Evolutionary conservation across 1,139 yeast genomes (phyloP), one percentile per base, ranked within the genome.

Genomic region (Yamadazyma taylorii): DNA sequence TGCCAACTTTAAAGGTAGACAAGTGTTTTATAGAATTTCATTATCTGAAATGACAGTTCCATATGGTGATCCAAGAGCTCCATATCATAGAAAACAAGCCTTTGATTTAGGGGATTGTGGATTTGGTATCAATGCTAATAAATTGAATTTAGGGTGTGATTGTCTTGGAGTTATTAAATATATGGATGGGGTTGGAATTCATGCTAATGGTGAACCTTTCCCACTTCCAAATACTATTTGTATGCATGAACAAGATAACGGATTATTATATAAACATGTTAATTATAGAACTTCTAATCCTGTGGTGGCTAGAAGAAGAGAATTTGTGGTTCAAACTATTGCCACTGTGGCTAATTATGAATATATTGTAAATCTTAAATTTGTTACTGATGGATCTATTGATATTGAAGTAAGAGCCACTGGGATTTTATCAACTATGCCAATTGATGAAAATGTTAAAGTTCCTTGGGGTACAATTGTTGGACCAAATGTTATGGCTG

Each of bases 41-140:
- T 70, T 86, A 49, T 79, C 87, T 34, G 96, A 87, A 66, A 87
- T 87, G 96, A 85, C 95, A 26, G 96, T 87, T 45, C 96, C 96
- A 23, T 87, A 87, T 57, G 94, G 90, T 56, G 95, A 85, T 59
- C 94, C 95, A 51, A 78, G 95, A 63, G 85, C 88, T 42, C 95
- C 96, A 46, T 81, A 79, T 67, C 95, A 86, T 68, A 79, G 95
- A 72, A 87, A 87, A 69, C 94, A 85, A 72, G 96, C 96, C 22
- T 87, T 87, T 54, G 96, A 87, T 63, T 75, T 87, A 56, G 95
- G 96, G 60, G 96, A 87, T 61, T 81, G 88, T 69, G 96, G 95
- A 17, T 88, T 87, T 50, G 96, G 96, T 59, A 76, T 72, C 47
- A 78, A 77, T 50, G 95, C 88, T 53, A 85, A 87, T 67, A 77